A percentile compares a stretch with the other conserved stretches of the same genome.
phyloP scores from a whole-genome alignment of 805 yeast genomes.

The Spathaspora passalidarum region DNA sequence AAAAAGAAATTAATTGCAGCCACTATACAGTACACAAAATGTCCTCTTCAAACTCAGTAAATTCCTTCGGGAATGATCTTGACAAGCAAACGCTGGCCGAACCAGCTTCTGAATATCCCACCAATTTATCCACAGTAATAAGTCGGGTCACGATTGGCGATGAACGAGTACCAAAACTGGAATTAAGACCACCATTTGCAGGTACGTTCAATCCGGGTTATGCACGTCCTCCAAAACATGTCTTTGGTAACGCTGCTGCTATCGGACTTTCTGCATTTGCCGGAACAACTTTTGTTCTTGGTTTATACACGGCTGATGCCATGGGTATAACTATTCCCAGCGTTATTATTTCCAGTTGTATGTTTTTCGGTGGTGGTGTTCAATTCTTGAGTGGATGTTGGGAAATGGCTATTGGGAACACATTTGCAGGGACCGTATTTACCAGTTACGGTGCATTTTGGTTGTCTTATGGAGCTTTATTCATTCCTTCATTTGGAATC shows the following conservation, averaged over 20 bases:
- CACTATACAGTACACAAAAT: not conserved
- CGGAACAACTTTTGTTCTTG: conserved; percentile 54
- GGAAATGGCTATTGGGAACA: conserved; percentile 62
- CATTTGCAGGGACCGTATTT: conserved; percentile 65
- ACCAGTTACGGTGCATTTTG: conserved; percentile 67
- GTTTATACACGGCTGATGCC: conserved; percentile 54
- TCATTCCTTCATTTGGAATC: conserved; percentile 60
- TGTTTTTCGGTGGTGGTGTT: conserved; percentile 60
- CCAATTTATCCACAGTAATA: not conserved
- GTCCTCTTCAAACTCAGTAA: not conserved
- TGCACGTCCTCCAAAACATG: conserved; percentile 21
- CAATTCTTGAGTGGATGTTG: conserved; percentile 64
- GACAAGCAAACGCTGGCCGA: not conserved
- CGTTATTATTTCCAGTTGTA: conserved; percentile 53
- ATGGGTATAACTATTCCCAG: conserved; percentile 49
- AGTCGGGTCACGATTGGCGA: not conserved
- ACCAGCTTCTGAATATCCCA: not conserved
- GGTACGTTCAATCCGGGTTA: conserved; percentile 8
- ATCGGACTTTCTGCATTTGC: conserved; percentile 61
- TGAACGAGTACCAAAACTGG: conserved; percentile 11
- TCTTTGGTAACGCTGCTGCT: conserved; percentile 68
- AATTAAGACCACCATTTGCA: conserved; percentile 7
- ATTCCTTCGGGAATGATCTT: not conserved
- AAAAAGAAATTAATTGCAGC: not conserved
- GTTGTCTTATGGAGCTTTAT: conserved; percentile 61